Percentiles rank a stretch among this genome's conserved stretches.
These are phyloP conservation scores for Candida lessepsii DNA, from an alignment of 805 yeast genomes.

Conservation along the genomic window DNA sequence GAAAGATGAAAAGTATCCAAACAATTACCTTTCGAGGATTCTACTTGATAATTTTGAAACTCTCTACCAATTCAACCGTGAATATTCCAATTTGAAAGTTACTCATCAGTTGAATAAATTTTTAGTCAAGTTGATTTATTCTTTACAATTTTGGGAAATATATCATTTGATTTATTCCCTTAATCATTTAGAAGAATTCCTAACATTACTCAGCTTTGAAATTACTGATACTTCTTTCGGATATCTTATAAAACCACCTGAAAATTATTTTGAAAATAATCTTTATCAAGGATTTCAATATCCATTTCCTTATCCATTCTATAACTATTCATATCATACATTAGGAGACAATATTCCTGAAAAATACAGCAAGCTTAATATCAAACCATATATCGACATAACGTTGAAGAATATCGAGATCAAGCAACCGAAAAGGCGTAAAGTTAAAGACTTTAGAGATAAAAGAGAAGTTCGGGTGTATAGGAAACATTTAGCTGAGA, in stretches of 20 bases:
- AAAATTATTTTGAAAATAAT: constrained; percentile 31
- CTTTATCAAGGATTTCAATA: constrained; percentile 42
- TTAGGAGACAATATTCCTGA: constrained; percentile 25
- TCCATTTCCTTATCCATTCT: constrained; percentile 46
- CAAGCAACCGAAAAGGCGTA: constrained; percentile 6
- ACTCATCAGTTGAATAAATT: constrained; percentile 39
- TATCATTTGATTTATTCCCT: constrained; percentile 36
- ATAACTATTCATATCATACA: constrained; percentile 43
- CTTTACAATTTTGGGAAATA: constrained; percentile 44
- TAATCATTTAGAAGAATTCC: constrained; percentile 33
- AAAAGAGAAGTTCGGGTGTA: constrained; percentile 8
- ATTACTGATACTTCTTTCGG: constrained; percentile 37
- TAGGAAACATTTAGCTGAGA: constrained; percentile 1
- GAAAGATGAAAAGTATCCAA: constrained; percentile 25
- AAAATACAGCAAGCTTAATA: constrained; percentile 26
- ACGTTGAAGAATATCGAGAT: constrained; percentile 18
- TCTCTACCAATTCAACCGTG: constrained; percentile 28
- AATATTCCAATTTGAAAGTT: constrained; percentile 38
- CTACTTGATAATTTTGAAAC: constrained; percentile 38
- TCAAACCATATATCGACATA: constrained; percentile 38
- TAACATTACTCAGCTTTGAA: constrained; percentile 35
- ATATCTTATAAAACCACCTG: constrained; percentile 39
- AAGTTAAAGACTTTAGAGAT: neutral
- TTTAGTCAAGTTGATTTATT: constrained; percentile 37
- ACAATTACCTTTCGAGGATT: constrained; percentile 34